A percentile compares a stretch with the other conserved stretches of the same genome.
phyloP scores from a whole-genome alignment of 2,329 filamentous ascomycete species.

The Spiromastix sp. region DNA sequence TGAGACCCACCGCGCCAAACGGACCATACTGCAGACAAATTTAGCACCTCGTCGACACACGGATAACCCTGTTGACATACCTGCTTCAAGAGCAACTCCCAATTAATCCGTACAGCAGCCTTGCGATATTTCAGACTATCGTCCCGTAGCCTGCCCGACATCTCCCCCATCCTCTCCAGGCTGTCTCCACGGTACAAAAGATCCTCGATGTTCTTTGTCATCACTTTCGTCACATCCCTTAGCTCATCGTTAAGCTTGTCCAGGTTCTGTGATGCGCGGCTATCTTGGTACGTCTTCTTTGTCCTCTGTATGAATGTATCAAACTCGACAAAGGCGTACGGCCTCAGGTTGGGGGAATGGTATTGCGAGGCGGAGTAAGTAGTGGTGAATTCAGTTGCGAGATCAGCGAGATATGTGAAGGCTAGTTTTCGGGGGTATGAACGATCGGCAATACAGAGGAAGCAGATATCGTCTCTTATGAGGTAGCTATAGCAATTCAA shows the following conservation, averaged over 20 bases:
- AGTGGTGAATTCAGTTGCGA: slow-evolving; percentile 80
- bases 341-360: slow-evolving; percentile 62
- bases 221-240: slow-evolving; percentile 94
- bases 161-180: slow-evolving; percentile 93
- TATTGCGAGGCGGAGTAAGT: slow-evolving; percentile 69
- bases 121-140: slow-evolving; percentile 90
- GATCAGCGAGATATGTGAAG: slow-evolving; percentile 93
- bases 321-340: slow-evolving; percentile 96
- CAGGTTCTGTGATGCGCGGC: slow-evolving; percentile 81
- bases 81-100: slow-evolving; percentile 92
- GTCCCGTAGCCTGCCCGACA: slow-evolving; percentile 75
- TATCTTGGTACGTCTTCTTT: slow-evolving; percentile 88
- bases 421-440: slow-evolving; percentile 96
- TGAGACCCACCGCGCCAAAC: slow-evolving; percentile 67
- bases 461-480: slow-evolving; percentile 73
- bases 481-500: slow-evolving; percentile 66
- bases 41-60: neutral
- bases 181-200: slow-evolving; percentile 89
- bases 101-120: slow-evolving; percentile 92
- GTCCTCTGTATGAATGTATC: slow-evolving; percentile 93
- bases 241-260: slow-evolving; percentile 95
- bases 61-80: slow-evolving; percentile 29
- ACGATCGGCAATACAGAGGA: slow-evolving; percentile 85
- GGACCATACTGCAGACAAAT: slow-evolving; percentile 60
- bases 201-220: slow-evolving; percentile 99